Conservation (phyloP, 768 basidiomycete genomes). For the Trametopsis cervina region DNA sequence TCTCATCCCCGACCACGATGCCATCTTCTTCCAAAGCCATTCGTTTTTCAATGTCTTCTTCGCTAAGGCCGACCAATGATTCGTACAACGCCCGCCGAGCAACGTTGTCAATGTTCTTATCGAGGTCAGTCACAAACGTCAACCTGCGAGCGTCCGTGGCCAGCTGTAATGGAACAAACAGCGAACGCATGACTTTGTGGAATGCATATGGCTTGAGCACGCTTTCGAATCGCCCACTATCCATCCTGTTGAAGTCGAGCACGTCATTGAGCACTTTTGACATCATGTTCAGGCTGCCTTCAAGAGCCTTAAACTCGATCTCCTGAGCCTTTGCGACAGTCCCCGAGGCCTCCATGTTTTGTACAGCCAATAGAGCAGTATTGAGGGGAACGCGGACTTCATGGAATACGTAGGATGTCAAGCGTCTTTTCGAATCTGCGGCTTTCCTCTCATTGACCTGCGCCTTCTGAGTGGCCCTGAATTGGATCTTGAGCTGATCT, state of each 20-base stretch:
- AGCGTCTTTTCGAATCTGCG: conserved; percentile 74
- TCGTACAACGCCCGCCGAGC: conserved; percentile 54
- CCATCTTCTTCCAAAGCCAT: conserved; percentile 48
- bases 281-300: conserved; percentile 84
- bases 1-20: conserved; percentile 78
- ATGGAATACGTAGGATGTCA: conserved; percentile 60
- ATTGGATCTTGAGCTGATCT: conserved; percentile 47
- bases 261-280: conserved; percentile 67
- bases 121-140: conserved; percentile 63
- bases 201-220: conserved; percentile 63
- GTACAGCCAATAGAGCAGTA: conserved; percentile 79
- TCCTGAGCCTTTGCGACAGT: conserved; percentile 67
- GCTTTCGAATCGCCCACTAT: conserved; percentile 78
- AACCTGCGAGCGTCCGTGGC: conserved; percentile 62
- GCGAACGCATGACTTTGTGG: conserved; percentile 68
- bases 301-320: conserved; percentile 82
- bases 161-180: conserved; percentile 61
- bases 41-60: conserved; percentile 34
- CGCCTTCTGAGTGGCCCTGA: conserved; percentile 53
- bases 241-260: conserved; percentile 82
- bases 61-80: conserved; percentile 47
- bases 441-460: conserved; percentile 56
- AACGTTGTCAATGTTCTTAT: conserved; percentile 55
- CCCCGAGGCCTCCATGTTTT: conserved; percentile 82
- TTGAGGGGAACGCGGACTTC: conserved; percentile 80